These are phyloP conservation scores for Escallonia herrerae DNA, from an alignment of 129 eudicot species.

Conservation along the genomic window DNA sequence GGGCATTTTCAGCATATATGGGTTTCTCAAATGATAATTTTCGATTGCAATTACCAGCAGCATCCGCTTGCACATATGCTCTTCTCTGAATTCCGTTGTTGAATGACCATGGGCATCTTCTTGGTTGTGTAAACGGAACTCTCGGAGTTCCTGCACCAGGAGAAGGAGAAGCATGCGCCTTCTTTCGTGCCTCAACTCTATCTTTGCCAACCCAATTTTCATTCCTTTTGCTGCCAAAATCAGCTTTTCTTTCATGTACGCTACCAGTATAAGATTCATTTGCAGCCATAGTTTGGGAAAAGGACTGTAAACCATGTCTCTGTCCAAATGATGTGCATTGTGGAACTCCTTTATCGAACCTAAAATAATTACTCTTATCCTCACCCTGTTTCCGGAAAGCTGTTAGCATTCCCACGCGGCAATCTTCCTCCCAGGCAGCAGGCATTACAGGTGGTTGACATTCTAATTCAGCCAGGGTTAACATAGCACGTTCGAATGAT, in stretches of 20 bases:
- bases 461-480: slow-evolving; percentile 58
- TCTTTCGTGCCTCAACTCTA: slow-evolving; percentile 9
- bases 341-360: background rate
- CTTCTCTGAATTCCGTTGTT: slow-evolving; percentile 1
- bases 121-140: slow-evolving; percentile 53
- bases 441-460: slow-evolving; percentile 11
- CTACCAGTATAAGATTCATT: background rate
- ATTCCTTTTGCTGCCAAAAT: slow-evolving; percentile 10
- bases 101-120: slow-evolving; percentile 15
- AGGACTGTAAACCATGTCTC: background rate
- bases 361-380: background rate
- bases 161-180: background rate
- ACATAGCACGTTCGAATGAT: slow-evolving; percentile 73
- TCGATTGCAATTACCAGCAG: slow-evolving; percentile 23
- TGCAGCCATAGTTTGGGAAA: background rate
- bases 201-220: background rate
- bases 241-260: slow-evolving; percentile 2
- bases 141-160: slow-evolving; percentile 16
- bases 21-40: slow-evolving; percentile 38
- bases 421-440: background rate
- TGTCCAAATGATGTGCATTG: slow-evolving; percentile 5
- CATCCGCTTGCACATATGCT: slow-evolving; percentile 16
- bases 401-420: slow-evolving; percentile 6
- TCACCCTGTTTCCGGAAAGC: slow-evolving; percentile 13
- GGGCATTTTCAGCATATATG: slow-evolving; percentile 8